Conservation (phyloP, 768 basidiomycete genomes). For the Kwoniella dejecticola region DNA sequence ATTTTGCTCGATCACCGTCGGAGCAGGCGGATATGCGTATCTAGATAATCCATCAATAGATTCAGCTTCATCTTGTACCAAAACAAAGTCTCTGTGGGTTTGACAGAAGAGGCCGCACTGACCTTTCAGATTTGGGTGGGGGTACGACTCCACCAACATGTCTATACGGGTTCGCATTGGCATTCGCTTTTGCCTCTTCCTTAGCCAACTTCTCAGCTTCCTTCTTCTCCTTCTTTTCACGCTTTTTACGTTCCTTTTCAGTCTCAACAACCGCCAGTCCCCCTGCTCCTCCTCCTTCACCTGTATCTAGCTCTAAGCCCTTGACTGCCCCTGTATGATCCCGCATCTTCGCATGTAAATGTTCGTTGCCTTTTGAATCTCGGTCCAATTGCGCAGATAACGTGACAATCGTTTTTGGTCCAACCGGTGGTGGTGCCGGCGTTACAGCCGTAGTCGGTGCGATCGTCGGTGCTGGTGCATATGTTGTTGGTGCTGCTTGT, state of each 20-base stretch:
- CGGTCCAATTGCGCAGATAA: constrained; percentile 34
- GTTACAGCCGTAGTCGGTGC: not conserved
- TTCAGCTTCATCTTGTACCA: not conserved
- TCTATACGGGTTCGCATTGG: constrained; percentile 18
- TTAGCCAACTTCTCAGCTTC: constrained; percentile 12
- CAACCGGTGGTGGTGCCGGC: not conserved
- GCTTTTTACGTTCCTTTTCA: constrained; percentile 17
- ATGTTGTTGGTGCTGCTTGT: not conserved
- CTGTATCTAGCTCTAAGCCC: constrained; percentile 16
- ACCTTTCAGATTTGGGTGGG: constrained; percentile 36
- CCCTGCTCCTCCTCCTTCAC: constrained; percentile 8
- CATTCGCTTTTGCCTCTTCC: not conserved
- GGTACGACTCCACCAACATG: constrained; percentile 21
- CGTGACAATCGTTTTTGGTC: constrained; percentile 29
- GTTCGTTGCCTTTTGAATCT: constrained; percentile 35
- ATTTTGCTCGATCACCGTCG: constrained; percentile 30
- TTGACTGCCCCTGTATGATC: constrained; percentile 10
- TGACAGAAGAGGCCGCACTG: too few relatives aligned
- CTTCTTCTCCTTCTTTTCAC: constrained; percentile 29
- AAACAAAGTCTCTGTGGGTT: not conserved
- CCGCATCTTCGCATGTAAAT: constrained; percentile 13
- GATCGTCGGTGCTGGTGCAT: constrained; percentile 3
- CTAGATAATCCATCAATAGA: not conserved
- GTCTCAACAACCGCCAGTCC: constrained; percentile 3
- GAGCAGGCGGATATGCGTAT: constrained; percentile 42